phyloP scores from a whole-genome alignment of 1,139 yeast species.

The Geotrichum reessii region DNA sequence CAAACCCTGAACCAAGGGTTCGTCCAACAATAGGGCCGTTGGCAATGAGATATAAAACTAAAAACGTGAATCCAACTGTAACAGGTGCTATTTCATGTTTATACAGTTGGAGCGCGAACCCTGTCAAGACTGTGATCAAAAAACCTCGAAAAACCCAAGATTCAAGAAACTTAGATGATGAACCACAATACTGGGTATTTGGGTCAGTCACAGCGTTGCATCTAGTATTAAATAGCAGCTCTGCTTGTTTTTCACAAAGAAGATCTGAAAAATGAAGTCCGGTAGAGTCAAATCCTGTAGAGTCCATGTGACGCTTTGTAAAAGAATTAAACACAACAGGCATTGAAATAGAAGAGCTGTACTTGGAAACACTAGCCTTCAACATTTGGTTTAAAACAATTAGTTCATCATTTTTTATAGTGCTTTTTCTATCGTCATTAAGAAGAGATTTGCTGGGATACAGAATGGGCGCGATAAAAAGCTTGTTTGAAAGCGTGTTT shows the following conservation, averaged over 20 bases:
- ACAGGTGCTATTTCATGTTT: neutral
- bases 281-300: constrained; percentile 7
- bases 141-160: neutral
- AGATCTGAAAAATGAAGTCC: constrained; percentile 14
- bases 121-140: neutral
- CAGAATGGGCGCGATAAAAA: constrained; percentile 9
- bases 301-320: neutral
- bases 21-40: neutral
- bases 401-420: neutral
- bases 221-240: neutral
- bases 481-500: neutral
- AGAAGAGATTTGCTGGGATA: constrained; percentile 4
- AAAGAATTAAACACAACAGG: constrained; percentile 7
- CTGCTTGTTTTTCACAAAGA: constrained; percentile 11
- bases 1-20: neutral
- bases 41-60: neutral
- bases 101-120: neutral
- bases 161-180: neutral
- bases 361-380: neutral
- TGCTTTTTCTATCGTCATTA: constrained; percentile 4
- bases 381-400: neutral
- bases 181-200: neutral
- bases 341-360: neutral
- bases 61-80: neutral
- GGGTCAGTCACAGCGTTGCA: neutral